Evolutionary conservation across 805 yeast genomes (phyloP).

Genomic region (Ogataea pignaliae): DNA sequence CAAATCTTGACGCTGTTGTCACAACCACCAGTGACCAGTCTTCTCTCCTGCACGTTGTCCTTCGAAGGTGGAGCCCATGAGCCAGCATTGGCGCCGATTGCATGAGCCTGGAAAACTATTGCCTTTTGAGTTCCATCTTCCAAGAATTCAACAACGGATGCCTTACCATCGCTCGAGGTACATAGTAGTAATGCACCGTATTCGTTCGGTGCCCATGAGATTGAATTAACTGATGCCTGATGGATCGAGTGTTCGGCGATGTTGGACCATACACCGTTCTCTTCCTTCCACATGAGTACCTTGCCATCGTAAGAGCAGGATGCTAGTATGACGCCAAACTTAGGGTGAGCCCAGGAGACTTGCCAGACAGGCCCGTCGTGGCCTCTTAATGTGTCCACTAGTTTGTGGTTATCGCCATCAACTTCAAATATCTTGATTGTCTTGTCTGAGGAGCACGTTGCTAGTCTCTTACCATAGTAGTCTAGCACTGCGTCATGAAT

Average conservation of each 20-base stretch:
- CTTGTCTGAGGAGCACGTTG: conserved; percentile 94
- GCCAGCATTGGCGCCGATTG: conserved; percentile 90
- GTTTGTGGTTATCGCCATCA: conserved; percentile 76
- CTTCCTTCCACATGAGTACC: conserved; percentile 93
- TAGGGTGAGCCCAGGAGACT: conserved; percentile 98
- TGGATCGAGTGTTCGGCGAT: conserved; percentile 86
- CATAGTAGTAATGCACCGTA: conserved; percentile 89
- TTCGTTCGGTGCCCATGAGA: conserved; percentile 97
- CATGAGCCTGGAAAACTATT: conserved; percentile 70
- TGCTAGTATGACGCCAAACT: conserved; percentile 91
- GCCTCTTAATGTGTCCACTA: conserved; percentile 80
- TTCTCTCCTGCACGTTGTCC: conserved; percentile 44
- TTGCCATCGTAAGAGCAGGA: conserved; percentile 95
- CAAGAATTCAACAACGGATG: conserved; percentile 84
- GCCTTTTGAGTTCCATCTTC: conserved; percentile 80
- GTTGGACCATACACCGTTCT: conserved; percentile 79
- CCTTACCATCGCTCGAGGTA: conserved; percentile 90
- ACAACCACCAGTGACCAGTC: conserved; percentile 92
- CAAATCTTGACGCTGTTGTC: conserved; percentile 92
- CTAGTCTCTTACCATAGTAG: conserved; percentile 92
- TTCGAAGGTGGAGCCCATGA: conserved; percentile 80
- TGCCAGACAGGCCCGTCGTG: conserved; percentile 99
- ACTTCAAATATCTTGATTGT: conserved; percentile 93
- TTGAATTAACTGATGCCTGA: conserved; percentile 91
- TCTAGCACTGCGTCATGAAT: conserved; percentile 97